phyloP scores from a whole-genome alignment of 495 filamentous ascomycete species.

The Xylaria curta region DNA sequence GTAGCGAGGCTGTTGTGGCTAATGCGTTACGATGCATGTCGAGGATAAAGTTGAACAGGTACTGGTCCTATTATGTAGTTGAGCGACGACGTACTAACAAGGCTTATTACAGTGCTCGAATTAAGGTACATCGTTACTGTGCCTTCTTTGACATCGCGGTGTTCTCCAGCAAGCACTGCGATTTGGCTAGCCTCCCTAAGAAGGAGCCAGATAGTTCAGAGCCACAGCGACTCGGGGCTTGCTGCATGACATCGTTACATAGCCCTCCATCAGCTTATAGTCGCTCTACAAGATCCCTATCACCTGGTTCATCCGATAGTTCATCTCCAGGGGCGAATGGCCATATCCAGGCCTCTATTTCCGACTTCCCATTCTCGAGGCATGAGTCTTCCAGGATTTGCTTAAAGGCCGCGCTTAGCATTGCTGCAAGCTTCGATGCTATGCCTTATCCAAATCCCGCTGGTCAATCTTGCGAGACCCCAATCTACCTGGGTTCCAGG shows the following conservation, averaged over 20 bases:
- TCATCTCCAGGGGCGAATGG: conserved; percentile 46
- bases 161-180: conserved; percentile 65
- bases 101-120: conserved; percentile 57
- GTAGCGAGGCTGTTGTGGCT: conserved; percentile 53
- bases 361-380: conserved; percentile 57
- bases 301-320: conserved; percentile 44
- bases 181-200: conserved; percentile 54
- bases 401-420: conserved; percentile 56
- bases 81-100: conserved; percentile 23
- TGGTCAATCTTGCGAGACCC: conserved; percentile 38
- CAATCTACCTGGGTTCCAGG: conserved; percentile 38
- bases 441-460: conserved; percentile 57
- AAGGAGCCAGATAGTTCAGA: conserved; percentile 33
- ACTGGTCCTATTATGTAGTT: conserved; percentile 10
- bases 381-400: conserved; percentile 64
- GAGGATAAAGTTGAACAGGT: conserved; percentile 66
- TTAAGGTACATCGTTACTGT: conserved; percentile 65
- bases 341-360: conserved; percentile 40
- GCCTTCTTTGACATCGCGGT: conserved; percentile 67
- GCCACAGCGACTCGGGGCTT: conserved; percentile 35
- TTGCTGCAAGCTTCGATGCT: conserved; percentile 58
- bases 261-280: conserved; percentile 42
- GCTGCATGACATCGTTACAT: conserved; percentile 38
- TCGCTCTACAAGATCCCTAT: conserved; percentile 47
- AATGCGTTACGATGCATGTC: conserved; percentile 61